Conservation (phyloP, 305 asterid genomes). For the Solanum hybrid region DNA sequence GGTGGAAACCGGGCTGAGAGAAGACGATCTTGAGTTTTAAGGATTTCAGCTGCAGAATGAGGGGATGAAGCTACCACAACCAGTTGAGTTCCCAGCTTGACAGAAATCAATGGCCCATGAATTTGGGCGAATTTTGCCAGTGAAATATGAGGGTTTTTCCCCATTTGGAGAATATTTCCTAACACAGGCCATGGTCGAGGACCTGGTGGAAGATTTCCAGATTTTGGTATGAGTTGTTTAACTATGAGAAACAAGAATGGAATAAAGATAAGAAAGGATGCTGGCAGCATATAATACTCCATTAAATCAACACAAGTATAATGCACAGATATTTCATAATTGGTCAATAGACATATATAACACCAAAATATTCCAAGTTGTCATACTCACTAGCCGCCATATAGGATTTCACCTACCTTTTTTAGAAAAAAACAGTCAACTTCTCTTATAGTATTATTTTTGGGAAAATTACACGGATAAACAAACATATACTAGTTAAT, state of each 20-base stretch:
- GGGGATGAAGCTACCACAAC: neutral
- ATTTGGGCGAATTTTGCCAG: neutral
- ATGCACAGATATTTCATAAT: neutral
- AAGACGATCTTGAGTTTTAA: slow-evolving; percentile 5
- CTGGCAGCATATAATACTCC: neutral
- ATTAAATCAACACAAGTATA: neutral
- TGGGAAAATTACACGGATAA: no score
- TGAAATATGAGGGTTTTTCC: neutral
- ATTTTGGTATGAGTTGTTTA: neutral
- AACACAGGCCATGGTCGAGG: slow-evolving; percentile 9
- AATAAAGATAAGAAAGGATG: neutral
- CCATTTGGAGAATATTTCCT: slow-evolving; percentile 4
- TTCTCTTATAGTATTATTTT: no score
- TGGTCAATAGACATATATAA: neutral
- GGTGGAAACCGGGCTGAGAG: slow-evolving; percentile 8
- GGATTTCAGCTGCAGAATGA: neutral
- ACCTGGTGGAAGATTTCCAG: slow-evolving; percentile 5
- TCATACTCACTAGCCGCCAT: no score
- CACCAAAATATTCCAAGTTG: neutral
- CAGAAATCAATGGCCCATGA: slow-evolving; percentile 3
- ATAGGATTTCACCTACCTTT: no score
- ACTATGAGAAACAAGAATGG: neutral
- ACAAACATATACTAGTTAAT: no score
- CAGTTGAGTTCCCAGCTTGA: neutral
- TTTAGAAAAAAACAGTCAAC: no score